Base-by-base conservation (phyloP, 2,329 filamentous ascomycete species). In the Scortechinia acanthostroma region DNA sequence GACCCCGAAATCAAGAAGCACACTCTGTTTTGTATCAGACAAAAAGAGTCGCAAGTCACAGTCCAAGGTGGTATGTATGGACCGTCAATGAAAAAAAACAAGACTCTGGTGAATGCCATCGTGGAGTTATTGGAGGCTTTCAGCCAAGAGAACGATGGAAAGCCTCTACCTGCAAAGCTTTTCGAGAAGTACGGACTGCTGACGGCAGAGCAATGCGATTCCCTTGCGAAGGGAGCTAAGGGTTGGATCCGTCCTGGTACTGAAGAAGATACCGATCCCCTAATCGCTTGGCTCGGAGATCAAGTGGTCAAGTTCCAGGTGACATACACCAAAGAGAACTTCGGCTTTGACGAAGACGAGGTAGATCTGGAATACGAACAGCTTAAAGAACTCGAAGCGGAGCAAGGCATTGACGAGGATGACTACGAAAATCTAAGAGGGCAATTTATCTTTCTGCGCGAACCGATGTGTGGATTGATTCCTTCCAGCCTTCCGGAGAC, bases 11-110 rank as follows among this genome's bases (percentile, higher is more conserved):
- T 94, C 51, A 79, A 79, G 48, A 68, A 76, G 44, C 74, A 79
- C 14, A 89, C 80, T 0, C 55, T 94, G 2, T 88, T 70, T 56
- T 76, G 83, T 47, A 62, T 90, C 1, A 73, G 76, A 60, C 2
- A 54, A 53, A 22, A 51, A 44, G n/a, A 59, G 35, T 17, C 35
- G 13, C 43, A 16, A 6, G 49, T n/a, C n/a, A n/a, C 10, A 6
- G 17, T 22, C 13, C 13, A 22, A 21, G 22, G 42, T 46, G 42
- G 50, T 50, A 21, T 45, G 44, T 54, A 60, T 20, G 43, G 54
- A 35, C 60, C 62, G 64, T 60, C 59, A 30, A 30, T 51, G 50
- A 45, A 60, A 64, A 20, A 62, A 64, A 2, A 13, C 6, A 13
- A 19, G 35, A 19, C 6, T 40, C 6, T 40, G 6, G 6, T 19